These are phyloP conservation scores for Centrapalus pauciflorus DNA, from an alignment of 129 eudicot species.

Conservation along the genomic window DNA sequence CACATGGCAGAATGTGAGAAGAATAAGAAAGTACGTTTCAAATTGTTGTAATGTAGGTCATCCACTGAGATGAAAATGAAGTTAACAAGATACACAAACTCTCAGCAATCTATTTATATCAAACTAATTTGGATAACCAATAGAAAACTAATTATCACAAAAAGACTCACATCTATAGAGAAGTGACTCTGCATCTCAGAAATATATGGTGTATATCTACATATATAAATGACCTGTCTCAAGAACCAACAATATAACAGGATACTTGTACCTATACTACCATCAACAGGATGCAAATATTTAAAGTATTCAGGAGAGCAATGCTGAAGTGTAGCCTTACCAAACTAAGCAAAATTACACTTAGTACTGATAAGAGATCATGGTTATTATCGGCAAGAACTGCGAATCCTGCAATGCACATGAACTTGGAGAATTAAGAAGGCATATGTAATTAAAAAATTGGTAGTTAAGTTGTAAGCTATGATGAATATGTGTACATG, in stretches of 20 bases:
- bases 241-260: too few species aligned
- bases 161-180: too few species aligned
- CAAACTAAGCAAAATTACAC: conserved; percentile 65
- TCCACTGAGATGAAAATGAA: too few species aligned
- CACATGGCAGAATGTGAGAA: conserved; percentile 3
- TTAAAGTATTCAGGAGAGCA: not conserved
- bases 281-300: not conserved
- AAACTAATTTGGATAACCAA: too few species aligned
- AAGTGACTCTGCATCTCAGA: too few species aligned
- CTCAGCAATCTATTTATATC: too few species aligned
- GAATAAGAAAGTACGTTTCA: not conserved
- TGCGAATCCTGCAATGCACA: conserved; percentile 55
- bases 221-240: too few species aligned
- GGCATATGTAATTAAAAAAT: not conserved
- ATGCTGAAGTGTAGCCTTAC: conserved; percentile 34
- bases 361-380: conserved; percentile 63
- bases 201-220: too few species aligned
- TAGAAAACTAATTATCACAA: too few species aligned
- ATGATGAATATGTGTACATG: conserved; percentile 5
- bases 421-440: not conserved
- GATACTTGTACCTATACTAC: too few species aligned
- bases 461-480: not conserved
- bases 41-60: too few species aligned
- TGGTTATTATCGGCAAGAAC: conserved; percentile 63
- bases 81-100: too few species aligned